phyloP scores from a whole-genome alignment of 176 grass and related monocot species.

The Oryza meyeriana region DNA sequence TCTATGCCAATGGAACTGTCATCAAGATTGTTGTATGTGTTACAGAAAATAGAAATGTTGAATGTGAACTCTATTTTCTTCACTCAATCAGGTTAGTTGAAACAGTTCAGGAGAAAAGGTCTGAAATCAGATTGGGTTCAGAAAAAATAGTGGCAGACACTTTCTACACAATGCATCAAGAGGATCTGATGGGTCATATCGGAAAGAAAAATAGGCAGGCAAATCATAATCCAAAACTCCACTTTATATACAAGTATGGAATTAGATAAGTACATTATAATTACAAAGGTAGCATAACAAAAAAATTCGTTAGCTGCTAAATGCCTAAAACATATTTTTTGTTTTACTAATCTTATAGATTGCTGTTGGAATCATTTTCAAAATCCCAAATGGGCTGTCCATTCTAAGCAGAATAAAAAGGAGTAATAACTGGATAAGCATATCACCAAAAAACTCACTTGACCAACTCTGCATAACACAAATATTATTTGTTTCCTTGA shows the following conservation, averaged over 20 bases:
- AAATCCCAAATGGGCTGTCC: not conserved
- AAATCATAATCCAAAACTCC: not conserved
- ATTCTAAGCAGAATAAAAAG: constrained; percentile 15
- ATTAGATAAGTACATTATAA: not conserved
- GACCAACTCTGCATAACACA: not conserved
- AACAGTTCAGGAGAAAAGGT: not conserved
- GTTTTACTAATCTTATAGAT: not conserved
- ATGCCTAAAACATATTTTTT: not conserved
- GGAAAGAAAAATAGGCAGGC: not conserved
- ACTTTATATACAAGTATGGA: not conserved
- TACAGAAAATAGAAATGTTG: not conserved
- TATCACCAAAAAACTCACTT: not conserved
- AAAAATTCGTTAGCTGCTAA: not conserved
- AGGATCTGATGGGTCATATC: not conserved
- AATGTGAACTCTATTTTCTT: not conserved
- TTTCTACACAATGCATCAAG: not conserved
- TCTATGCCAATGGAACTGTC: constrained; percentile 16
- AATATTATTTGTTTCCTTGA: constrained; percentile 17
- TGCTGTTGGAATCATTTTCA: not conserved
- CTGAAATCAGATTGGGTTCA: not conserved
- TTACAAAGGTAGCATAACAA: not conserved
- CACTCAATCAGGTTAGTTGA: not conserved
- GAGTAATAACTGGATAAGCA: not conserved
- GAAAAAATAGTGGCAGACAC: not conserved
- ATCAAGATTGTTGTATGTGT: not conserved